Base-by-base conservation (phyloP, 805 yeast genomes). In the Candida mattraensis region DNA sequence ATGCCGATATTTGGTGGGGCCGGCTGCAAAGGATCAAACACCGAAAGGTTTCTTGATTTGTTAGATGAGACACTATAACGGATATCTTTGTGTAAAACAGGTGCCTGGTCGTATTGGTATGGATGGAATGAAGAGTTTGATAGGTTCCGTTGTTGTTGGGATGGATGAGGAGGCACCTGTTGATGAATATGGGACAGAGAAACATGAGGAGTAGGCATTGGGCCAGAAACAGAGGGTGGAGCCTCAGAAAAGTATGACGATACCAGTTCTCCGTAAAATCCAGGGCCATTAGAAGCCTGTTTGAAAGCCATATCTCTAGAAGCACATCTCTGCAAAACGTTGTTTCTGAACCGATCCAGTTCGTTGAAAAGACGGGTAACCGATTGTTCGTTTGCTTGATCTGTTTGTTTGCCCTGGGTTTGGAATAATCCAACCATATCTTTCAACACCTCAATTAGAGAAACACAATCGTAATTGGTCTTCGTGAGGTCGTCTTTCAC, bases 391-490 rank as follows among this genome's bases (percentile, higher is more conserved):
- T 21, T 35, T 15, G 18, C 32, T 10, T n/a, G 42, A 17, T 47
- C 48, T 7, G 40, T 26, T 16, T 42, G 42, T 7, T 25, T 25
- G n/a, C 16, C 42, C 11, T 33, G 40, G 14, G 30, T 40, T n/a
- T 28, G 24, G 7, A 48, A 17, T 18, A 42, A 10, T 9, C 34
- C 36, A 2, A 50, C 34, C 2, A 42, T 35, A 15, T 58, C 64
- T 29, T 53, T 60, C 14, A 61, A 22, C 11, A 58, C 42, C 37
- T 78, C 84, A 8, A 79, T 47, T 7, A 79, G 40, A 24, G 67
- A 67, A 3, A 78, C 70, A 58, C 76, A 63, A 46, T 80, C 87
- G 35, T 66, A 49, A 47, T 76, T 77, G 12, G 73, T 66, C 35
- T 66, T 64, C 23, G 70, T 67, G 39, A 75, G 49, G 31, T 76